A percentile compares a stretch with the other conserved stretches of the same genome.
Evolutionary conservation across 2,329 filamentous ascomycete species (phyloP).

Genomic region (Cercospora beticola): DNA sequence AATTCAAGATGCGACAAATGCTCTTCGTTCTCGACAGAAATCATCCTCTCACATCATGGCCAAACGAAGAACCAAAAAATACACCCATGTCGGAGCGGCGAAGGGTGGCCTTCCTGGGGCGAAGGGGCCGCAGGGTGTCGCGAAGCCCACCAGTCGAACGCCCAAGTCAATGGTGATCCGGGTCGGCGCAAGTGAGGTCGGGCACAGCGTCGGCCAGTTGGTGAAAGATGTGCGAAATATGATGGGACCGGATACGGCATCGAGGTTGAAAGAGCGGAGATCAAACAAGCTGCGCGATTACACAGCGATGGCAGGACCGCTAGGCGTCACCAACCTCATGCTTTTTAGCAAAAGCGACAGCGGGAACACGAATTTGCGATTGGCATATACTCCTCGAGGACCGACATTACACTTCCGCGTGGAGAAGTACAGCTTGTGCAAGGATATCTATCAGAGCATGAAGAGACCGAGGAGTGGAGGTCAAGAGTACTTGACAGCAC

Average conservation of each 20-base stretch:
- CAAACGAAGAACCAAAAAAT: slow-evolving; percentile 78
- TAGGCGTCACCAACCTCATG: slow-evolving; percentile 89
- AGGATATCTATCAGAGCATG: slow-evolving; percentile 81
- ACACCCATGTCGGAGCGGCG: slow-evolving; percentile 73
- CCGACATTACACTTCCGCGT: slow-evolving; percentile 93
- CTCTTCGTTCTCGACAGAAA: background rate
- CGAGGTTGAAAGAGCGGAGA: slow-evolving; percentile 82
- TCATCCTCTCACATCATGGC: slow-evolving; percentile 60
- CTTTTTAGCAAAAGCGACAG: slow-evolving; percentile 87
- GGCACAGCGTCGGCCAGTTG: slow-evolving; percentile 84
- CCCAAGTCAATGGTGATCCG: slow-evolving; percentile 99
- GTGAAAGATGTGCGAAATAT: slow-evolving; percentile 87
- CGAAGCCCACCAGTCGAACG: slow-evolving; percentile 60
- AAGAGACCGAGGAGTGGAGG: slow-evolving; percentile 78
- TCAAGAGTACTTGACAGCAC: slow-evolving; percentile 78
- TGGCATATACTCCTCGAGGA: slow-evolving; percentile 83
- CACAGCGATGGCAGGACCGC: slow-evolving; percentile 88
- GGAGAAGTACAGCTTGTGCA: slow-evolving; percentile 89
- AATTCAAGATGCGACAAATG: slow-evolving; percentile 10
- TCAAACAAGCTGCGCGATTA: slow-evolving; percentile 90
- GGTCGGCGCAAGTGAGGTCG: slow-evolving; percentile 90
- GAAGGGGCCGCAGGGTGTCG: slow-evolving; percentile 52
- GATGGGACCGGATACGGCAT: slow-evolving; percentile 94
- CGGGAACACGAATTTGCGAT: slow-evolving; percentile 88
- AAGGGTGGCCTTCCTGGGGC: slow-evolving; percentile 55